Base-by-base conservation (phyloP, 495 filamentous ascomycete genomes). In the Xeromyces bisporus region DNA sequence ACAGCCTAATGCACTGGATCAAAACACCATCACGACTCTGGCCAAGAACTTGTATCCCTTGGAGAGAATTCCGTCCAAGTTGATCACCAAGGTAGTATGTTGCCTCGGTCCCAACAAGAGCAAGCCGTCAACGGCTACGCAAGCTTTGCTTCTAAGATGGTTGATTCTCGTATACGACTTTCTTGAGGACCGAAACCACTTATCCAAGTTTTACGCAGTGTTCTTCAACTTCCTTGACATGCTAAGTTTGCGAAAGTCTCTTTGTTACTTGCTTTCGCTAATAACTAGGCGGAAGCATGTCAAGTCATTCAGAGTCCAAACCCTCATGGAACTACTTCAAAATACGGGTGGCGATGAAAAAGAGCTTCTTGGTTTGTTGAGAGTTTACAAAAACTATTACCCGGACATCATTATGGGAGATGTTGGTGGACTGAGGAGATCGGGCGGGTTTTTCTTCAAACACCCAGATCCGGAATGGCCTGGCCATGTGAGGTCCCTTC, bases 211-310 rank as follows among this genome's bases (percentile, higher is more conserved):
- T 2, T 93, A 92, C 47, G 65, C 71, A 0, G 69, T 89, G 8
- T 50, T 93, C 6, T 93, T 93, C 47, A 82, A 81, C 35, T 53
- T 86, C 27, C 64, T 93, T 3, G 80, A 91, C 39, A 87, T 84
- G 51, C 74, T 82, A 14, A 77, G 55, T 34, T 20, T 65, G 28
- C 47, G 52, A 11, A 46, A 50, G 23, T 48, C 53, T 23, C 34
- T 91, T 31, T 92, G 85, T 42, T 79, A 89, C 52, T 54, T 93
- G n/a, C 66, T 93, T 13, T 80, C 82, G 7, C 53, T 81, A 8
- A 69, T 89, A 23, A 93, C 85, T 13, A 61, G 80, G 27, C 73
- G 84, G n/a, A 84, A 78, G 42, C 83, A 93, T 52, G 84, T 93
- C 23, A 72, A 74, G 37, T 80, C 82, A 2, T 86, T 82, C 42